Percentiles rank a stretch among this genome's conserved stretches.
Evolutionary conservation across 2,329 filamentous ascomycete genomes (phyloP).

Genomic region (Amesomyces nigricolor): DNA sequence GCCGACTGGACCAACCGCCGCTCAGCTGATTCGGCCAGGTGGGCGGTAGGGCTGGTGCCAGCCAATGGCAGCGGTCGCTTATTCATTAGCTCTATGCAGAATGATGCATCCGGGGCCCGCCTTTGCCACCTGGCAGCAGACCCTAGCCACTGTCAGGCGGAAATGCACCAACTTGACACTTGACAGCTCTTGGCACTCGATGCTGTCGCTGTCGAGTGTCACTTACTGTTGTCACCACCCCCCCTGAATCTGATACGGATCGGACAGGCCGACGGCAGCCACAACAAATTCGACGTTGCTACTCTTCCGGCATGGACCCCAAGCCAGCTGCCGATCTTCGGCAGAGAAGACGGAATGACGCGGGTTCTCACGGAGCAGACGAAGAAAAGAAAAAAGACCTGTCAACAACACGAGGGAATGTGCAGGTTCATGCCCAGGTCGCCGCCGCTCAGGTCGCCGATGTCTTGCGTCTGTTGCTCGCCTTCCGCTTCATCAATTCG

Average conservation of each 20-base stretch:
- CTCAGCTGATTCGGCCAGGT: conserved; percentile 13
- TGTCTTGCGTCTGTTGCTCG: conserved; percentile 44
- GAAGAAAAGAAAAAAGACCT: no score
- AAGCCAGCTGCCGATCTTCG: neutral
- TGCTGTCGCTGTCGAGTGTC: no score
- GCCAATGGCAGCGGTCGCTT: conserved; percentile 2
- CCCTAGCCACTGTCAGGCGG: neutral
- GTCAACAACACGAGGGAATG: neutral
- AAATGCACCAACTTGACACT: neutral
- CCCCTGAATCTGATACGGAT: neutral
- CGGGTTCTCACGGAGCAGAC: neutral
- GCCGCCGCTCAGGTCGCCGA: conserved; percentile 32
- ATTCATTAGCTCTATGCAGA: neutral
- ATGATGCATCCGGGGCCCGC: neutral
- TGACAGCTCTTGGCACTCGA: neutral
- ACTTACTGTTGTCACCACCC: neutral
- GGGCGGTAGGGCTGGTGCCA: conserved; percentile 13
- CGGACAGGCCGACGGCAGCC: neutral
- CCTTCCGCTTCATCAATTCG: conserved; percentile 74
- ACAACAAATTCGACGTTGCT: neutral
- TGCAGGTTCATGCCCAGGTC: conserved; percentile 27
- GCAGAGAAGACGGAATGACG: conserved; percentile 5
- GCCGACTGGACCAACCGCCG: conserved; percentile 15
- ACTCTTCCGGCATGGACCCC: conserved; percentile 4
- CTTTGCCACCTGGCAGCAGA: conserved; percentile 13